phyloP scores from a whole-genome alignment of 345 rosid genomes.

The Heritiera fomes region DNA sequence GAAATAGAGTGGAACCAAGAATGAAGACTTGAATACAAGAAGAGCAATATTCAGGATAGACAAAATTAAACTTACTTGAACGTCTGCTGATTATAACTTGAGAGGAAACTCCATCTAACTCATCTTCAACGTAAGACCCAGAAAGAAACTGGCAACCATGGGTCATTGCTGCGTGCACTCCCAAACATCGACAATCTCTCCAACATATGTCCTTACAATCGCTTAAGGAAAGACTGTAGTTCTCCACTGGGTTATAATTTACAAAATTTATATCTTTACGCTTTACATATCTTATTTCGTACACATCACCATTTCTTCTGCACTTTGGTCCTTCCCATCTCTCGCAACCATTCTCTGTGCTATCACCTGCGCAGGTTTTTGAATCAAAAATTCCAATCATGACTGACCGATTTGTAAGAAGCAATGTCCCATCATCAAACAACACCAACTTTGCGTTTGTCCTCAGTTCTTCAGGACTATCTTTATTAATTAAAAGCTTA shows the following conservation, averaged over 20 bases:
- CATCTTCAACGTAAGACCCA: background rate
- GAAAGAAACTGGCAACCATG: slow-evolving; percentile 1
- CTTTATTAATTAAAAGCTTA: background rate
- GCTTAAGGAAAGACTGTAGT: background rate
- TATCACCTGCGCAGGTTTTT: background rate
- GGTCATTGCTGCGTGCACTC: background rate
- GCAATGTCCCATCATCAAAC: background rate
- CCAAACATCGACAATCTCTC: background rate
- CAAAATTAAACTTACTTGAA: background rate
- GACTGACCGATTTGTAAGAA: too few relatives aligned
- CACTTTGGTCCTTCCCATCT: slow-evolving; percentile 14
- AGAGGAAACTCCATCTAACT: background rate
- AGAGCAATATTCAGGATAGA: background rate
- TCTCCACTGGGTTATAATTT: background rate
- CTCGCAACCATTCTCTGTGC: background rate
- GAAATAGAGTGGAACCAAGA: background rate
- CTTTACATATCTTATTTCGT: background rate
- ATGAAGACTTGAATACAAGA: background rate
- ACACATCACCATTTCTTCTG: background rate
- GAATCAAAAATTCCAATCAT: too few relatives aligned
- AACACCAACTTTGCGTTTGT: background rate
- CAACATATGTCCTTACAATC: slow-evolving; percentile 10
- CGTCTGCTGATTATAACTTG: background rate
- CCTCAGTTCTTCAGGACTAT: too few relatives aligned
- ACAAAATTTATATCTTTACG: background rate